Evolutionary conservation across 2,329 filamentous ascomycete genomes (phyloP), one percentile per base, ranked within the genome.

Genomic region (Colletotrichum gigasporum): DNA sequence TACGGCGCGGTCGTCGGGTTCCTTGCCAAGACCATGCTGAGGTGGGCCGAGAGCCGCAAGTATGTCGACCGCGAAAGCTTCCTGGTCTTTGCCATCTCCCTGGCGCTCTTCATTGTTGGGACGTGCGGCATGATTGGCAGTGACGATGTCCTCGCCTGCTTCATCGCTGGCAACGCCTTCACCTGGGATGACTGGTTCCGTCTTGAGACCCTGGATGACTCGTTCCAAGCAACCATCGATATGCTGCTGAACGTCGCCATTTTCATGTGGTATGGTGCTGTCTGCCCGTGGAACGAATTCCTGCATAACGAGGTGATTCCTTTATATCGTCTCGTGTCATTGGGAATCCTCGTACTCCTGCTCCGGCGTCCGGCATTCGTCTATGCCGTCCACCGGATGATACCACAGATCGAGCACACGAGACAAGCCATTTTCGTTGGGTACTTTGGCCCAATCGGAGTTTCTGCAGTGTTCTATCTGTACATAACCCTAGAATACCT

Each of bases 171-270:
- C 2, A 97, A 97, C 72, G 87, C 87, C 1, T 97, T 97, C 69
- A 97, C 93, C 0, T 95, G 93, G 89, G 94, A 97, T 74, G 93
- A 97, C 77, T 96, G 93, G 93, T 97, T 97, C 77, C 90, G 94
- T 0, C 81, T 95, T 1, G 92, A 96, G 75, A 97, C 94, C 0
- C 81, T 91, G 70, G 94, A 97, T 69, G 95, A 97, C 72, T 94
- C 92, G 2, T 85, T 97, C n/a, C 94, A 97, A 74, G 94, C 94
- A 0, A 97, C 94, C 0, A 91, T 97, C 45, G 94, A 97, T 75
- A 97, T 97, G 93, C 83, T 97, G 2, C 89, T 97, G 61, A 97
- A 97, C 73, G 87, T 96, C 3, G 83, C 90, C 16, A 86, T 97
- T 37, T 97, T 97, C 75, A 87, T 97, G 77, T 97, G 93, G 94